phyloP scores from a whole-genome alignment of 2,329 filamentous ascomycete species.

The Zasmidium cellare region DNA sequence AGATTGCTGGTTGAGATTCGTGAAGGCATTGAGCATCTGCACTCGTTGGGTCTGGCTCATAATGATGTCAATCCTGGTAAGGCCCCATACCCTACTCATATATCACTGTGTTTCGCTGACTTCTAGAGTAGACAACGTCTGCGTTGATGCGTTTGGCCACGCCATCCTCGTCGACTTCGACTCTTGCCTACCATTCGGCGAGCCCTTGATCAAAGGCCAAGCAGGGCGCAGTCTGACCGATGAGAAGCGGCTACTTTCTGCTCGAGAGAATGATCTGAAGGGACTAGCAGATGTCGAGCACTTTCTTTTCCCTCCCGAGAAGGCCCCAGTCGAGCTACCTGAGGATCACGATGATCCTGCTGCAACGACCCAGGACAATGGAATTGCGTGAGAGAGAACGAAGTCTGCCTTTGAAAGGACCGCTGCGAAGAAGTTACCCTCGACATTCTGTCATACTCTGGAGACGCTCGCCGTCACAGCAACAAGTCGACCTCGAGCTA shows the following conservation, averaged over 20 bases:
- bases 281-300: conserved; percentile 10
- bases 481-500: no score
- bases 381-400: no score
- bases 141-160: conserved; percentile 32
- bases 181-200: conserved; percentile 34
- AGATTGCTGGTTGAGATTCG: conserved; percentile 26
- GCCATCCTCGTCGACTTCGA: conserved; percentile 41
- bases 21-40: conserved; percentile 36
- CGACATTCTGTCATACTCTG: no score
- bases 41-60: conserved; percentile 33
- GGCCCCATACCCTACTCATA: not conserved
- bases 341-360: not conserved
- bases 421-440: no score
- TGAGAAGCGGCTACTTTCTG: conserved; percentile 15
- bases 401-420: no score
- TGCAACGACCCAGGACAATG: not conserved
- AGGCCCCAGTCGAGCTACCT: not conserved
- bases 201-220: conserved; percentile 29
- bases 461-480: no score
- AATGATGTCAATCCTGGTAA: conserved; percentile 24
- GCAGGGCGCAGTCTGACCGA: conserved; percentile 12
- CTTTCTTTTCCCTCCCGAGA: conserved; percentile 6
- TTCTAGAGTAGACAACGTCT: conserved; percentile 31
- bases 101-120: conserved; percentile 4
- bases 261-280: conserved; percentile 23